Evolutionary conservation across 371 early-diverging fungal genomes (phyloP).

Genomic region (Mortierella sp.): DNA sequence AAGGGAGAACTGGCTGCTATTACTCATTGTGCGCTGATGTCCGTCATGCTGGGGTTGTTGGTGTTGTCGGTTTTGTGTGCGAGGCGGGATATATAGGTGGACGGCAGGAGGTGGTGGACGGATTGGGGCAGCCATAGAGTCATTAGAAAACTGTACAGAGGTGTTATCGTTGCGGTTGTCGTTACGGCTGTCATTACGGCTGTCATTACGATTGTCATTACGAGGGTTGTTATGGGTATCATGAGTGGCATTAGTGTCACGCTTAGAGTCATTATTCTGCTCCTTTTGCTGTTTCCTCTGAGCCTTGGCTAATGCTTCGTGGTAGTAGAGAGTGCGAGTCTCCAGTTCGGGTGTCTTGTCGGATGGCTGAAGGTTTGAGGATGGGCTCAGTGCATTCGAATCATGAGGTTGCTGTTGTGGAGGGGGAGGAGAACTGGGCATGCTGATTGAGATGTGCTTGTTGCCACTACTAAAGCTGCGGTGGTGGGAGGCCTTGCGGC

Average conservation of each 20-base stretch:
- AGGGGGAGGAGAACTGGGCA: background rate
- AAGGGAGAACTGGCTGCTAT: too few species aligned
- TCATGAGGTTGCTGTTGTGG: background rate
- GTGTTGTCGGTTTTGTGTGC: too few species aligned
- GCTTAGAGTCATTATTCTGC: background rate
- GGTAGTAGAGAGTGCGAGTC: conserved; percentile 30
- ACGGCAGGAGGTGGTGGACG: too few species aligned
- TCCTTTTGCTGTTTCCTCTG: conserved; percentile 4
- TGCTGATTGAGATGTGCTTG: background rate
- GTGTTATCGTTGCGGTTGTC: background rate
- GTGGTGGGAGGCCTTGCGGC: background rate
- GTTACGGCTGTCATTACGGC: background rate
- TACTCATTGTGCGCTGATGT: too few species aligned
- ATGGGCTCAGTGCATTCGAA: too few species aligned
- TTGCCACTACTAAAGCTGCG: background rate
- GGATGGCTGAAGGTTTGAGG: too few species aligned
- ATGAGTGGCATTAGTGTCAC: too few species aligned
- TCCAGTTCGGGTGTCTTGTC: background rate
- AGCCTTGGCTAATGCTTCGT: conserved; percentile 28
- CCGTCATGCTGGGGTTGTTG: too few species aligned
- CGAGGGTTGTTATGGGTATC: background rate
- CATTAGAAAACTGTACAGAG: too few species aligned
- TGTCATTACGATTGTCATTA: conserved; percentile 4
- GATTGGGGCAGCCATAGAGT: too few species aligned
- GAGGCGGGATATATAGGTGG: too few species aligned